Evolutionary conservation across 129 eudicot genomes (phyloP), one percentile per base, ranked within the genome.

Genomic region (Flaveria linearis): DNA sequence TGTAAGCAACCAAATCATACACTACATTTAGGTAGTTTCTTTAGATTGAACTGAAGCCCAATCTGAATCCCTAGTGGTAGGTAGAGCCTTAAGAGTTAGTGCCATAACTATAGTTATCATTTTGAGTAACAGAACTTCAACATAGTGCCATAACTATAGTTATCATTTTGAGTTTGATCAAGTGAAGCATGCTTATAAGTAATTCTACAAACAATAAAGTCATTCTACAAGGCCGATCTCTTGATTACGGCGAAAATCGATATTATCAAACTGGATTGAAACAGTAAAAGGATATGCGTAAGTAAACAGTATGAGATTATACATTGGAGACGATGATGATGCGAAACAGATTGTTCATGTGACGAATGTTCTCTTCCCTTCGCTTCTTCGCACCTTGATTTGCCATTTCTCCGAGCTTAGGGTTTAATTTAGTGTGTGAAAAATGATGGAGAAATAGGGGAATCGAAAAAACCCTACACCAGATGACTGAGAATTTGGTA

Each of bases 351-450:
- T 76, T 93, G 69, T 80, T 85, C 85, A 93, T 90, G 66, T 88
- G 96, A 77, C 96, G 98, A 53, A 77, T 76, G 72, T 90, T 93
- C 74, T 90, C 98, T 25, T 93, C 98, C 74, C 85, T 93, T 30
- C 98, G 93, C 76, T 88, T 93, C 85, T 93, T 93, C n/a, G 98
- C 98, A 17, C 98, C 98, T 77, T 90, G 98, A 81, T 91, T 91
- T 45, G 97, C 92, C 97, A 91, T 91, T 67, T 74, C 68, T 50
- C 11, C 46, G 58, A 74, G 23, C 58, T 52, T 0, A 45, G 49
- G 49, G 14, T 45, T 45, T 1, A 1, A 33, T 4, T 36, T 33
- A 33, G 4, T 33, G 8, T 36, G 41, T 45, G 12, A 45, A 9
- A 45, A 43, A 0, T 43, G 47, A 43, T 0, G 47, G 12, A 43